phyloP scores from a whole-genome alignment of 2,329 filamentous ascomycete species.

The Cyphellophora attinorum region DNA sequence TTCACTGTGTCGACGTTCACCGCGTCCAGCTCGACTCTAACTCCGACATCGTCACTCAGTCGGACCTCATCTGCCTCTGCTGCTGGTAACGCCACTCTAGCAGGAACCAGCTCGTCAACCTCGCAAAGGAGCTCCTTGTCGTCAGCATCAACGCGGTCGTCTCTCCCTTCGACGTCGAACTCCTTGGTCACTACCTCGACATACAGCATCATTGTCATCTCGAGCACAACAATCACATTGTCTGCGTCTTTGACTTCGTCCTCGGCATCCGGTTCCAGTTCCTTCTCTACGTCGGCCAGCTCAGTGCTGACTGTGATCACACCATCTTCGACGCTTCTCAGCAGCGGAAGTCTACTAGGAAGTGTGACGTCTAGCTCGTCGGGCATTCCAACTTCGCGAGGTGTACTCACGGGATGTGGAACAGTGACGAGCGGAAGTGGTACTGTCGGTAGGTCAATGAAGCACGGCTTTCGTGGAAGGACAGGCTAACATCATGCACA shows the following conservation, averaged over 20 bases:
- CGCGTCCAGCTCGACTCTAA: conserved; percentile 1
- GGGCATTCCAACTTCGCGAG: conserved; percentile 7
- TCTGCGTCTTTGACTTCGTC: too few relatives aligned
- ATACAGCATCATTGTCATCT: conserved; percentile 11
- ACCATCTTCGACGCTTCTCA: too few relatives aligned
- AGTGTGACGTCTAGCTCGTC: too few relatives aligned
- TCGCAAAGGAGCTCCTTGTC: background rate
- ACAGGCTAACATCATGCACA: conserved; percentile 7
- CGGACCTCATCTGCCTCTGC: conserved; percentile 1
- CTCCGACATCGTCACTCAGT: conserved; percentile 3
- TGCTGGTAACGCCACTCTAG: background rate
- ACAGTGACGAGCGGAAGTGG: conserved; percentile 12
- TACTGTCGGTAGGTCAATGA: conserved; percentile 9
- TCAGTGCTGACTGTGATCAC: background rate
- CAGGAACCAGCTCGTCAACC: background rate
- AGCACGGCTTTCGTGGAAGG: too few relatives aligned
- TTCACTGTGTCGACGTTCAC: conserved; percentile 3
- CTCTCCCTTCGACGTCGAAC: background rate
- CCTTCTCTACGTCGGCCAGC: conserved; percentile 1
- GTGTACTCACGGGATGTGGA: conserved; percentile 13
- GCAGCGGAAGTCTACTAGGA: too few relatives aligned
- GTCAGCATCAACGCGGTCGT: background rate
- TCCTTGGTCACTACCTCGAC: conserved; percentile 2
- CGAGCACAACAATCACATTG: conserved; percentile 14
- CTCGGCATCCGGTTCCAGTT: background rate